These are phyloP conservation scores for Exophiala dermatitidis DNA, from an alignment of 2,329 filamentous ascomycete species.

Conservation along the genomic window DNA sequence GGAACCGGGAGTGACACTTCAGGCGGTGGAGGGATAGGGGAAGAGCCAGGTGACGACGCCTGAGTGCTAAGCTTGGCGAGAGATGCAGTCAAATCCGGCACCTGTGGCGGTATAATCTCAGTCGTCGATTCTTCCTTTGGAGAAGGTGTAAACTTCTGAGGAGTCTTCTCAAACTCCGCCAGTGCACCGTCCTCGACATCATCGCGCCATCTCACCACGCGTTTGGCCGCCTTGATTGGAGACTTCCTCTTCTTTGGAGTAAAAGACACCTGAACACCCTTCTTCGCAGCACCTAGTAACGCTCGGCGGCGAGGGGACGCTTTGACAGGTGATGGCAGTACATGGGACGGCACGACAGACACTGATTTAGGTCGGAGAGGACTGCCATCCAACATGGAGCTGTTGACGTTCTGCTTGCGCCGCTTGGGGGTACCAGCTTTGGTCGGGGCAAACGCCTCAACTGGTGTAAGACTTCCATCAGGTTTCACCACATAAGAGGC, in stretches of 20 bases:
- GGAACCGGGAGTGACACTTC: conserved; percentile 52
- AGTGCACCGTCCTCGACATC: conserved; percentile 80
- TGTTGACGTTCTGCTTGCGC: conserved; percentile 39
- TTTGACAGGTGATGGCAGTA: conserved; percentile 58
- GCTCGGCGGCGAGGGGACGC: conserved; percentile 76
- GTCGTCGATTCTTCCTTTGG: conserved; percentile 47
- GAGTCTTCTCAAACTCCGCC: conserved; percentile 87
- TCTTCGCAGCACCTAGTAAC: conserved; percentile 51
- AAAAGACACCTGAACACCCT: conserved; percentile 60
- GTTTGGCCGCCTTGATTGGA: conserved; percentile 52
- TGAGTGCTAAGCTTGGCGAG: conserved; percentile 32
- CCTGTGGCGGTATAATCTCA: conserved; percentile 40
- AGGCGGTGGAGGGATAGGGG: conserved; percentile 51
- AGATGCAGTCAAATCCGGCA: conserved; percentile 47
- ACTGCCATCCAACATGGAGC: conserved; percentile 38
- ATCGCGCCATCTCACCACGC: conserved; percentile 84
- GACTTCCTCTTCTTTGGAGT: conserved; percentile 73
- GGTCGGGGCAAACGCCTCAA: conserved; percentile 60
- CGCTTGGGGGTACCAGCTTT: conserved; percentile 72
- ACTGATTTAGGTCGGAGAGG: conserved; percentile 43
- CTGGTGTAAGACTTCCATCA: conserved; percentile 56
- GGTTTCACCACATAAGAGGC: conserved; percentile 83
- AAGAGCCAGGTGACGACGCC: conserved; percentile 40
- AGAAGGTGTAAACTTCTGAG: conserved; percentile 50
- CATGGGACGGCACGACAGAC: conserved; percentile 28